Conservation (phyloP, 108 stramenopile genomes). For the Pseudonitzschia multiseries region DNA sequence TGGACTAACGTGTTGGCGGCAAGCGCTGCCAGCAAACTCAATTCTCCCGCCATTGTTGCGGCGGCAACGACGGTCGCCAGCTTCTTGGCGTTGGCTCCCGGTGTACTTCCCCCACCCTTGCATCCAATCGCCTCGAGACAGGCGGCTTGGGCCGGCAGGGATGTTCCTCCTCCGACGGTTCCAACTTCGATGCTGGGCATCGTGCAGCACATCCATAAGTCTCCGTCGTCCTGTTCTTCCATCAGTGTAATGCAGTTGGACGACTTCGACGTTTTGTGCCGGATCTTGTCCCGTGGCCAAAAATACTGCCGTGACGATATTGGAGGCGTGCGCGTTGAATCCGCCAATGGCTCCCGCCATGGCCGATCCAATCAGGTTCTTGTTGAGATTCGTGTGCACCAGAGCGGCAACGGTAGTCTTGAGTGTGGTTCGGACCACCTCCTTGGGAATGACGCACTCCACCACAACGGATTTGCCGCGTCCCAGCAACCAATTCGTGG, state of each 20-base stretch:
- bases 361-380: slow-evolving; percentile 97
- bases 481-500: slow-evolving; percentile 98
- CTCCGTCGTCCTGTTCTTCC: slow-evolving; percentile 88
- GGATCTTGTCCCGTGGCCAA: slow-evolving; percentile 98
- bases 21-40: slow-evolving; percentile 94
- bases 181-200: slow-evolving; percentile 99
- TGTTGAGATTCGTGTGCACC: slow-evolving; percentile 90
- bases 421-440: slow-evolving; percentile 83
- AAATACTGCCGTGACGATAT: slow-evolving; percentile 98
- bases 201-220: slow-evolving; percentile 91
- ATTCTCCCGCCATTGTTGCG: slow-evolving; percentile 95
- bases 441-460: slow-evolving; percentile 88
- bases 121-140: slow-evolving; percentile 93
- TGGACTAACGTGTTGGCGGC: slow-evolving; percentile 88
- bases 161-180: slow-evolving; percentile 97
- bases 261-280: slow-evolving; percentile 98
- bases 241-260: slow-evolving; percentile 93
- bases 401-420: slow-evolving; percentile 93
- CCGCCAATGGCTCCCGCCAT: slow-evolving; percentile 96
- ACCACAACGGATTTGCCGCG: slow-evolving; percentile 96
- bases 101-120: slow-evolving; percentile 70
- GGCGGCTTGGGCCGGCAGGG: slow-evolving; percentile 91
- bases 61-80: slow-evolving; percentile 94
- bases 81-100: slow-evolving; percentile 91
- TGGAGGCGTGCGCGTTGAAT: slow-evolving; percentile 98